Evolutionary conservation across 1,284 basidiomycete genomes (phyloP).

Genomic region (Rhodotorula sp.): DNA sequence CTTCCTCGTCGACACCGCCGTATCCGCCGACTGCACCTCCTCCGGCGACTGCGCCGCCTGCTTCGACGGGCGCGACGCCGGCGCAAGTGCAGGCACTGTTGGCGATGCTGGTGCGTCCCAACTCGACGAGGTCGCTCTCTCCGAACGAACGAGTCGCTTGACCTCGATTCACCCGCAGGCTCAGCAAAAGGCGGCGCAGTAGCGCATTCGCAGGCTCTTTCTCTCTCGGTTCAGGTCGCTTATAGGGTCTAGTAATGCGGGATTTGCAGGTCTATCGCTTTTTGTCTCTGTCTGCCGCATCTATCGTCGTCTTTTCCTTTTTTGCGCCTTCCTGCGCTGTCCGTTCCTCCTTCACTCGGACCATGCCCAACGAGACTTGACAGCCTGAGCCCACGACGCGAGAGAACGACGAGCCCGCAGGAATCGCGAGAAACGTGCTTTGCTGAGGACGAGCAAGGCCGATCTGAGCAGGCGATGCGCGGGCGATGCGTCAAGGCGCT

Average conservation of each 20-base stretch:
- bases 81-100: conserved; percentile 15
- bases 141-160: too few relatives aligned
- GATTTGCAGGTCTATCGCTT: neutral
- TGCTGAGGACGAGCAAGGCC: too few relatives aligned
- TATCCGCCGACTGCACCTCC: neutral
- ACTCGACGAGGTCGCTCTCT: too few relatives aligned
- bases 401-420: too few relatives aligned
- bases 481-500: too few relatives aligned
- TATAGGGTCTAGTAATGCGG: too few relatives aligned
- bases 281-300: neutral
- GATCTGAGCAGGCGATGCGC: too few relatives aligned
- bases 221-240: too few relatives aligned
- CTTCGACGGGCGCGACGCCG: neutral
- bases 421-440: too few relatives aligned
- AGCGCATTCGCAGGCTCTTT: too few relatives aligned
- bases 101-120: conserved; percentile 1
- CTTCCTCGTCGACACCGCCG: neutral
- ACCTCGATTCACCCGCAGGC: neutral
- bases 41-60: neutral
- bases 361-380: too few relatives aligned
- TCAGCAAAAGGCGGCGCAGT: neutral
- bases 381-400: too few relatives aligned
- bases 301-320: neutral
- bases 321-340: neutral
- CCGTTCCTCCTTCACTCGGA: neutral